Base-by-base conservation (phyloP, 179 eudicot species). In the Carnegiea gigantea region DNA sequence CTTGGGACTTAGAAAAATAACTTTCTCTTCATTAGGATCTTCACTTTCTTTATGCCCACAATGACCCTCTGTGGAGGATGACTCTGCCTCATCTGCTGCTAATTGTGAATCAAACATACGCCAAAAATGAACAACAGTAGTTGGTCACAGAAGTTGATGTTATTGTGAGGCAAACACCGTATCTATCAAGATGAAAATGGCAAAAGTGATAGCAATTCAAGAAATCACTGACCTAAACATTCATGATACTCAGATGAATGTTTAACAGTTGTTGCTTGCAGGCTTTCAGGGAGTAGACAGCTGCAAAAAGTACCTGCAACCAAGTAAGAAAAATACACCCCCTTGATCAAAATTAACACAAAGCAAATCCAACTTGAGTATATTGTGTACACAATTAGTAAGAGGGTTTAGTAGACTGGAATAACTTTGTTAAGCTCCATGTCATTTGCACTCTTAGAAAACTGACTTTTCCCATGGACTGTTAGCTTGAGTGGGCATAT, bases 261-360 rank as follows among this genome's bases (percentile, higher is more conserved):
- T 83, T 90, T 90, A 33, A 97, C 92, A 20, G 94, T 84, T 77
- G 99, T 92, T 77, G 83, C 91, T 88, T 95, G 99, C 64, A 97
- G 93, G 86, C 92, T 95, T 86, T 95, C 99, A 23, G 99, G 99
- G 70, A 97, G 98, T 80, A 97, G 89, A 82, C 99, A 97, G 81
- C 93, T 95, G 84, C 99, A 97, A 11, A 88, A 78, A 64, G 82
- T 44, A 70, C 91, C 91, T 88, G 86, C 44, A 78, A 79, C 12
- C 48, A 54, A 79, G 72, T 33, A 65, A 65, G 1, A 17, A 17
- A 23, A 36, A 21, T 70, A 65, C 17, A 10, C 9, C 70, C 30
- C 30, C 30, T 65, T 54, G 8, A 30, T 65, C 1, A 33, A 65
- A 65, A 65, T 26, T 26, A 23, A 65, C 10, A 13, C 23, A 51